Base-by-base conservation (phyloP, 2,329 filamentous ascomycete genomes). In the Graphilbum fragrans region DNA sequence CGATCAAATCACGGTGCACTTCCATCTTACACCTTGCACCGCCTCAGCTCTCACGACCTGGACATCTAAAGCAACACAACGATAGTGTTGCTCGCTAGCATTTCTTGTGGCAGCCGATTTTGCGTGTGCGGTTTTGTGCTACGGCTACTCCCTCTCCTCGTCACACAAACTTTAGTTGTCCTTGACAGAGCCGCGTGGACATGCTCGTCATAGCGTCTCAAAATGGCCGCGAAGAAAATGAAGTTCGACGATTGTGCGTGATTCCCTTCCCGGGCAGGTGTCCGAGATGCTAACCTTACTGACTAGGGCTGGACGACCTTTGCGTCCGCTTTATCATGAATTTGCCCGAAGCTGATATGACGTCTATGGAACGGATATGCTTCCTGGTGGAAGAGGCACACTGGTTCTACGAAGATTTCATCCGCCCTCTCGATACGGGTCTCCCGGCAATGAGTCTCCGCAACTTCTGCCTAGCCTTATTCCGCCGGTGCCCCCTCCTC, bases 371-470 rank as follows among this genome's bases (percentile, higher is more conserved):
- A 58, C 82, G 92, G 57, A 92, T 98, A 63, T 96, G 90, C 65
- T 98, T 98, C 61, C 88, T 96, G 64, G 84, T 98, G 52, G 92
- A 98, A 63, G 93, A 98, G 64, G 92, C 92, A 53, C 93, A 98
- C 78, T 98, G 92, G 92, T 98, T 94, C 64, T 98, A 98, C 75
- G 92, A 98, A 69, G 92, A 98, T 63, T 98, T 98, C 58, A 86
- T 98, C 59, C 85, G 92, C 37, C 88, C 90, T 32, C 70, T 92
- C 49, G 84, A 95, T 61, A 81, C 87, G 40, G 73, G 73, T 32
- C 72, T 98, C 11, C 92, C 92, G 5, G 87, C 83, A 42, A 82
- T 96, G 70, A 77, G 80, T 36, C 72, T 98, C 27, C 80, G 85
- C 50, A 79, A 72, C 39, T 98, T 98, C 62, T 90, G 85, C 53